These are phyloP conservation scores for Coemansia sp. DNA, from an alignment of 192 early-diverging fungal genomes.

Conservation along the genomic window DNA sequence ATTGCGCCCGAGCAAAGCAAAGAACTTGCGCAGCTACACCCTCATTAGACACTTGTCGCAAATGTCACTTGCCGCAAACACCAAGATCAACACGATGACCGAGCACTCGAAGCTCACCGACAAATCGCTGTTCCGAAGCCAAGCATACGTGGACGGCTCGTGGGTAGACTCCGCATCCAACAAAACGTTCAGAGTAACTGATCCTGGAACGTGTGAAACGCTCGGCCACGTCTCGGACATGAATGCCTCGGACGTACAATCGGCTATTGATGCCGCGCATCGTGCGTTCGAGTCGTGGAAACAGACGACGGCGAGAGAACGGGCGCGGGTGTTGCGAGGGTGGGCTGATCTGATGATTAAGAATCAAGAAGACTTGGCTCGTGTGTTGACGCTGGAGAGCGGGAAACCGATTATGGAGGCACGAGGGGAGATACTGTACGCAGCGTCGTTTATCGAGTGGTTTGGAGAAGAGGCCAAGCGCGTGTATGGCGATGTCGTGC, in stretches of 20 bases:
- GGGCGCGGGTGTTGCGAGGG: conserved; percentile 61
- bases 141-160: conserved; percentile 62
- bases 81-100: conserved; percentile 13
- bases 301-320: conserved; percentile 61
- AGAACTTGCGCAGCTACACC: not conserved
- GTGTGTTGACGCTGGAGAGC: conserved; percentile 79
- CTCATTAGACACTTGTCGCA: not conserved
- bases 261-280: conserved; percentile 61
- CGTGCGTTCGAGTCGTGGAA: conserved; percentile 64
- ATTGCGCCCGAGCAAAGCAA: not conserved
- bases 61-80: conserved; percentile 6
- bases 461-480: conserved; percentile 84
- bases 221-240: conserved; percentile 70
- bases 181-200: conserved; percentile 59
- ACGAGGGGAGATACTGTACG: conserved; percentile 62
- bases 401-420: conserved; percentile 71
- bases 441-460: conserved; percentile 74
- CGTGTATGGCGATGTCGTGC: conserved; percentile 75
- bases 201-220: conserved; percentile 63
- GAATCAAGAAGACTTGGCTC: conserved; percentile 73
- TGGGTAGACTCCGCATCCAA: conserved; percentile 54
- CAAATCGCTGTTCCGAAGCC: conserved; percentile 55
- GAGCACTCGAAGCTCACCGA: conserved; percentile 62
- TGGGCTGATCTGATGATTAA: conserved; percentile 67
- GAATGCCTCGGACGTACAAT: conserved; percentile 58